Evolutionary conservation across 257 asterid genomes (phyloP), one percentile per base, ranked within the genome.

Genomic region (Nicotiana paniculata): DNA sequence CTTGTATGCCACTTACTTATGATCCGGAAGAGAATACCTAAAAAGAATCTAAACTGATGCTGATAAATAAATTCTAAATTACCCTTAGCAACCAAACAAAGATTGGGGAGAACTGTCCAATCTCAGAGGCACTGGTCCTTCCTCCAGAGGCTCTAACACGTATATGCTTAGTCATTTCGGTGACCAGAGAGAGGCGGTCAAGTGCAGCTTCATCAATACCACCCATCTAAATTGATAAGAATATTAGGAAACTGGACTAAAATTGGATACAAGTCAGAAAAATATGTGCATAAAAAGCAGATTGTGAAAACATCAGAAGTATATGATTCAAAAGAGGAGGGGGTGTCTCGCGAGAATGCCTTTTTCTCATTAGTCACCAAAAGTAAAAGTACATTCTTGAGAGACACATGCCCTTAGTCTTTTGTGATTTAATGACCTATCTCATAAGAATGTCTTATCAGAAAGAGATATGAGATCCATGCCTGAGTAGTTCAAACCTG

Each of bases 131-230:
- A 79, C 97, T 88, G 85, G 88, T 89, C 88, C 88, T 92, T 62
- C 97, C 96, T 62, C 96, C 97, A 78, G 98, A 92, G 37, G 99
- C 98, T 86, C 97, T 90, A 35, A 95, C 97, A 43, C 99, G 97
- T 81, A 96, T 96, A 88, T 93, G 99, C 91, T 96, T 96, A 81
- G 98, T 94, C 99, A 95, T 96, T 90, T 96, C 99, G 48, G 99
- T 96, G 84, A 96, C 99, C 79, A 96, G 97, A 81, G 99, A 96
- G 70, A 96, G 95, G 58, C 98, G 97, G 88, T 96, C 99, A 59
- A 96, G 92, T 77, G 99, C 96, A 88, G 97, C 98, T 92, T 96
- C 99, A 87, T 96, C 99, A 85, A 96, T 96, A 67, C 98, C 99
- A 83, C 99, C 99, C 99, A 96, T 96, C 99, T 96, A 87, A 80